Conservation (phyloP, 345 rosid genomes). For the Hirschfeldia incana region DNA sequence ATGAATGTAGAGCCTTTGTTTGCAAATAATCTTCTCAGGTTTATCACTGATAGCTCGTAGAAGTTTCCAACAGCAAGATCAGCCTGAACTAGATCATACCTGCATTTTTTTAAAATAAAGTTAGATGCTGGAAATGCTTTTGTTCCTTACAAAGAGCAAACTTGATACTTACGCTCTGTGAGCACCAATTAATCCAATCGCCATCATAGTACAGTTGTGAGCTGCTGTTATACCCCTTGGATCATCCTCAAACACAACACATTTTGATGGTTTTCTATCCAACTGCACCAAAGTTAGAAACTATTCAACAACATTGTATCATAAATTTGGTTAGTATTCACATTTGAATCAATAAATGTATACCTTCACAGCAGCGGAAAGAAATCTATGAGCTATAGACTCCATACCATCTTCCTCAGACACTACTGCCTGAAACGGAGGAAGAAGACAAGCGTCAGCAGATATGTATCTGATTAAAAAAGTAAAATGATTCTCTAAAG, state of each 20-base stretch:
- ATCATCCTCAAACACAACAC: constrained; percentile 93
- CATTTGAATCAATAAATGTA: constrained; percentile 1
- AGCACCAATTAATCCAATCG: constrained; percentile 80
- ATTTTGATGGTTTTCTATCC: constrained; percentile 92
- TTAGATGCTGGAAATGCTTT: constrained; percentile 2
- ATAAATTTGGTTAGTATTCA: background rate
- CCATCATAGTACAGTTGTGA: constrained; percentile 99
- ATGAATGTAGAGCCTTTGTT: constrained; percentile 88
- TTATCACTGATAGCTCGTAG: constrained; percentile 88
- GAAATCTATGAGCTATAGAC: constrained; percentile 87
- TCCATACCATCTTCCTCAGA: constrained; percentile 99
- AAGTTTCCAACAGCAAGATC: constrained; percentile 82
- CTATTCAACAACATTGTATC: constrained; percentile 3
- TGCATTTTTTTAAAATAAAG: constrained; percentile 37
- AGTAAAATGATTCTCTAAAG: constrained; percentile 6
- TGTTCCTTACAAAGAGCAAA: background rate
- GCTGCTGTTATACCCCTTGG: constrained; percentile 91
- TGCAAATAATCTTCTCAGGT: constrained; percentile 83
- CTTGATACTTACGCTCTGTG: constrained; percentile 72
- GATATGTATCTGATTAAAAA: background rate
- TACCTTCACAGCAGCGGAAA: constrained; percentile 94
- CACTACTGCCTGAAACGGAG: constrained; percentile 64
- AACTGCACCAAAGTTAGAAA: constrained; percentile 48
- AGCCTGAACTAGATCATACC: constrained; percentile 93
- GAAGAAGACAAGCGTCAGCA: constrained; percentile 16